A percentile compares a stretch with the other conserved stretches of the same genome.
Conservation (phyloP, 371 early-diverging fungal genomes). For the Capniomyces stellatus region DNA sequence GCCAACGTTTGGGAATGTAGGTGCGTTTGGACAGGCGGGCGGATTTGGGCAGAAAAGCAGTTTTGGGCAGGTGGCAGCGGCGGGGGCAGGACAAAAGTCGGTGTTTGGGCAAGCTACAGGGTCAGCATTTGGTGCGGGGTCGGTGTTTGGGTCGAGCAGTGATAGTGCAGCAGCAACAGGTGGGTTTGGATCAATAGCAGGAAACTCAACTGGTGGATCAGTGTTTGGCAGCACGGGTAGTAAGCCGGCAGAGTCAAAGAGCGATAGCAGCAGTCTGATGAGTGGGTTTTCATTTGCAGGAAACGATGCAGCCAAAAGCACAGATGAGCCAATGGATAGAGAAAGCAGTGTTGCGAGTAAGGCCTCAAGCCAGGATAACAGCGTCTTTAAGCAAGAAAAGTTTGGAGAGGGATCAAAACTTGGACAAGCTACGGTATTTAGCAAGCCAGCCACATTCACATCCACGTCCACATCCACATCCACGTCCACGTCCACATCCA, state of each 20-base stretch:
- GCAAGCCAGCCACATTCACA: neutral
- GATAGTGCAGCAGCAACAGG: neutral
- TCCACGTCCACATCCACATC: slow-evolving; percentile 2
- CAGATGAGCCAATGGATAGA: neutral
- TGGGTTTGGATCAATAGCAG: neutral
- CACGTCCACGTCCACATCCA: slow-evolving; percentile 3
- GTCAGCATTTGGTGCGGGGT: neutral
- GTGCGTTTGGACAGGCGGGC: neutral
- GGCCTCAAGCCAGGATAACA: neutral
- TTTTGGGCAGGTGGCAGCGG: neutral
- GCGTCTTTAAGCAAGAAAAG: neutral
- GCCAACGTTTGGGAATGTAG: neutral
- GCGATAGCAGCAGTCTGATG: neutral
- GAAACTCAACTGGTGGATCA: neutral
- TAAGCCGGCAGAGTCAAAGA: no score
- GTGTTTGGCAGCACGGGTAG: no score
- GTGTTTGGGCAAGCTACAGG: neutral
- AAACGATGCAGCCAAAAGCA: neutral
- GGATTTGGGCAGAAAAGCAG: neutral
- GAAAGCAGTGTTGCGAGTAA: neutral
- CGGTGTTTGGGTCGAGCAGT: neutral
- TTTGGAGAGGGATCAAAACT: neutral
- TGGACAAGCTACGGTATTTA: slow-evolving; percentile 3
- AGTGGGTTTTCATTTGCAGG: neutral
- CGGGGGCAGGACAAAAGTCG: neutral